Evolutionary conservation across 805 yeast species (phyloP).

Genomic region (Wickerhamiella hasegawae): DNA sequence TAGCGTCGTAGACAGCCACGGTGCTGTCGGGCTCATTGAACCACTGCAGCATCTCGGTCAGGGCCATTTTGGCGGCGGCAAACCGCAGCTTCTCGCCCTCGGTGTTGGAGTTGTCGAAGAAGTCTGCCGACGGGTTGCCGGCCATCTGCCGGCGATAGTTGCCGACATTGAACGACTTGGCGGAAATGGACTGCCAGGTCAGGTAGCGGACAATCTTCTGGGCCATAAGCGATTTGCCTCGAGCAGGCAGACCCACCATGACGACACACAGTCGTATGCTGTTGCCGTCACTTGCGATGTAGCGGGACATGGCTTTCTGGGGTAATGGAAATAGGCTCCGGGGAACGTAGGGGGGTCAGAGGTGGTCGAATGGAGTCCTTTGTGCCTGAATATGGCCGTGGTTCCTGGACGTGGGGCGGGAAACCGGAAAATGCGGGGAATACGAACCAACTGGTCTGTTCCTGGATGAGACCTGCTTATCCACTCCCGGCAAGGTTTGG

Average conservation of each 20-base stretch:
- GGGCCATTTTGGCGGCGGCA: conserved; percentile 57
- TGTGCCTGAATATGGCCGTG: no score
- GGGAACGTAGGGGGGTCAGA: not conserved
- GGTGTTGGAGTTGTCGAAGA: conserved; percentile 52
- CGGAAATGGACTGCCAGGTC: conserved; percentile 78
- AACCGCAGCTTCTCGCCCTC: conserved; percentile 48
- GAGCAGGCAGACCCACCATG: conserved; percentile 31
- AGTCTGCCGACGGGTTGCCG: conserved; percentile 56
- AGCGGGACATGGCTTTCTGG: conserved; percentile 5
- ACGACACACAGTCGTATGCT: conserved; percentile 15
- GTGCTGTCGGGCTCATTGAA: conserved; percentile 62
- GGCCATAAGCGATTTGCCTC: conserved; percentile 90
- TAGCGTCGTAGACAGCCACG: conserved; percentile 89
- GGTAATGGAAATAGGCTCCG: no score
- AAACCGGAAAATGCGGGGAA: no score
- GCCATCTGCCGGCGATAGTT: conserved; percentile 54
- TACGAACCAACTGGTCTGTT: no score
- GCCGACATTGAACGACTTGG: conserved; percentile 84
- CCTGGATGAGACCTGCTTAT: no score
- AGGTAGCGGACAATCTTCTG: conserved; percentile 86
- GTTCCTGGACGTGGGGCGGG: no score
- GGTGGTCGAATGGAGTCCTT: no score
- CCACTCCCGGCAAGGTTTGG: no score
- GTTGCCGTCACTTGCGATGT: conserved; percentile 15
- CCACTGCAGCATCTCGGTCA: conserved; percentile 75